Conservation (phyloP, 2,329 filamentous ascomycete species). For the Daldinia sp. region DNA sequence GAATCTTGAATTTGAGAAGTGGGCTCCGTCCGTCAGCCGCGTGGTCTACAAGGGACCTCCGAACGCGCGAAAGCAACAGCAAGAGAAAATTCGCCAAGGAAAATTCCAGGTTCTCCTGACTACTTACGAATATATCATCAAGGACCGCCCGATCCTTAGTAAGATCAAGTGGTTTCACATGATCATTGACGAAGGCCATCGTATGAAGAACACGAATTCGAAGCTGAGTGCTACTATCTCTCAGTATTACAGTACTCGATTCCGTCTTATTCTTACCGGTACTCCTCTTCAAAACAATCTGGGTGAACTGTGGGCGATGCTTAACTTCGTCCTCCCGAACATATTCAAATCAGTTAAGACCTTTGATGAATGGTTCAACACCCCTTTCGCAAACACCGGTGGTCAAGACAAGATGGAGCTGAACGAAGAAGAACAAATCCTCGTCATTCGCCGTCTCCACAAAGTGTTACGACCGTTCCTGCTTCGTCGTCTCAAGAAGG, state of each 20-base stretch:
- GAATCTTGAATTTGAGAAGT: slow-evolving; percentile 99
- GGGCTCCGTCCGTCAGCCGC: slow-evolving; percentile 87
- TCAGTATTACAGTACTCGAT: slow-evolving; percentile 93
- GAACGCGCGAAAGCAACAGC: slow-evolving; percentile 85
- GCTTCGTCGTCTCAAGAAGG: slow-evolving; percentile 97
- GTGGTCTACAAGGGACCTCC: slow-evolving; percentile 98
- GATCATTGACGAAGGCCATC: slow-evolving; percentile 99
- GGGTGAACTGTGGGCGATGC: slow-evolving; percentile 94
- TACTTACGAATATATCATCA: slow-evolving; percentile 99
- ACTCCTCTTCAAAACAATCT: slow-evolving; percentile 98
- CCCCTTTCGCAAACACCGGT: slow-evolving; percentile 97
- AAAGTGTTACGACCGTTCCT: slow-evolving; percentile 98
- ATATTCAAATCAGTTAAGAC: slow-evolving; percentile 99
- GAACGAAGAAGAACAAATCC: slow-evolving; percentile 98
- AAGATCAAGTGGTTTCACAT: slow-evolving; percentile 99
- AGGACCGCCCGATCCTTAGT: slow-evolving; percentile 92
- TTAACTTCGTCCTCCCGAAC: slow-evolving; percentile 97
- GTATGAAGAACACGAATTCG: slow-evolving; percentile 98
- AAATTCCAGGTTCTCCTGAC: slow-evolving; percentile 97
- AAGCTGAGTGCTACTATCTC: slow-evolving; percentile 96
- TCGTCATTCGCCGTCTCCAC: slow-evolving; percentile 97
- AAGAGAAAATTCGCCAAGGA: slow-evolving; percentile 93
- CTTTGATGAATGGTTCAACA: slow-evolving; percentile 99
- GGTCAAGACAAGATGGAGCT: slow-evolving; percentile 99
- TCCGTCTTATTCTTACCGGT: slow-evolving; percentile 95